Conservation (phyloP, 768 basidiomycete genomes). For the Pluteus cervinus region DNA sequence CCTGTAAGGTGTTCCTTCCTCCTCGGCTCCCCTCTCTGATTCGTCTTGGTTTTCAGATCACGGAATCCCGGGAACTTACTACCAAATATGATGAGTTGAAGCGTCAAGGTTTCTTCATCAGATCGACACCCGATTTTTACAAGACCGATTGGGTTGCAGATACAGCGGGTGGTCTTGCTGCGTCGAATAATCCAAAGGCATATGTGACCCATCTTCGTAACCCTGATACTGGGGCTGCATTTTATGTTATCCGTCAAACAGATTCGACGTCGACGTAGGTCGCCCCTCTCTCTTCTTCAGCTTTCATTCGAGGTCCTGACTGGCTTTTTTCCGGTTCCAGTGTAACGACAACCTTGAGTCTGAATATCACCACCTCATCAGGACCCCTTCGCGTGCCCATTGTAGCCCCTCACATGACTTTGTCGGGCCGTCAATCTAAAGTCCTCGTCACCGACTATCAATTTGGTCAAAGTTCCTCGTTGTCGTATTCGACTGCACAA, state of each 20-base stretch:
- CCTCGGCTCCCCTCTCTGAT: background rate
- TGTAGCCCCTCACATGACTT: constrained; percentile 44
- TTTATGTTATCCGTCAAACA: constrained; percentile 65
- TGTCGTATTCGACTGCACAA: constrained; percentile 68
- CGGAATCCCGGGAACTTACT: constrained; percentile 61
- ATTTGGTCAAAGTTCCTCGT: constrained; percentile 51
- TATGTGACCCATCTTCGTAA: constrained; percentile 64
- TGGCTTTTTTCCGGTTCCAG: constrained; percentile 19
- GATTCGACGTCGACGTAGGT: constrained; percentile 64
- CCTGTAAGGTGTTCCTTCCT: constrained; percentile 30
- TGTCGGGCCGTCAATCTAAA: constrained; percentile 70
- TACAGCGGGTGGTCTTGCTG: constrained; percentile 39
- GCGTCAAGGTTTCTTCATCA: constrained; percentile 69
- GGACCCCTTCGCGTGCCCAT: constrained; percentile 54
- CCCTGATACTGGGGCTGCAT: constrained; percentile 57
- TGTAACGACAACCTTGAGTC: constrained; percentile 45
- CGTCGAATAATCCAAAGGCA: constrained; percentile 35
- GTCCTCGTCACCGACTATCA: constrained; percentile 66
- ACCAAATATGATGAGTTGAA: constrained; percentile 76
- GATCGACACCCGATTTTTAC: constrained; percentile 72
- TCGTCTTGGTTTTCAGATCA: constrained; percentile 31
- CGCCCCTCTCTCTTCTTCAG: no score
- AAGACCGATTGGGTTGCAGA: constrained; percentile 75
- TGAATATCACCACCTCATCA: constrained; percentile 49
- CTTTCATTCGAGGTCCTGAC: no score